phyloP scores from a whole-genome alignment of 2,329 filamentous ascomycete genomes.

The Knoxdaviesia capensis region DNA sequence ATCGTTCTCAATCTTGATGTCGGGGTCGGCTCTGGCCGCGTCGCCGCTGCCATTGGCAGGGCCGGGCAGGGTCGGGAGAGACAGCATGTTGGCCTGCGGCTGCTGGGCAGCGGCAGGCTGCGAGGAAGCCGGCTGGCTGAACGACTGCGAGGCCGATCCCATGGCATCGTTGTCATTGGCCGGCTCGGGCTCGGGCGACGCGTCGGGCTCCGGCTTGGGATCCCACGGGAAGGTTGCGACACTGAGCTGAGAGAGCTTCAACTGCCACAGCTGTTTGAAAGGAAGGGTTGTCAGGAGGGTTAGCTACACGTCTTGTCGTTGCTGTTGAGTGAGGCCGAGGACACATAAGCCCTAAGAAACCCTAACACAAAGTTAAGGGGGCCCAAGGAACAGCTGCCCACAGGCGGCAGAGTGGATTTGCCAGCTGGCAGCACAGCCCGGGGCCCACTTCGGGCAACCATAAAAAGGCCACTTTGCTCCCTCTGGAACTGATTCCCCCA shows the following conservation, averaged over 20 bases:
- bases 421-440: too few relatives aligned
- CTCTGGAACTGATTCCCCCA: too few relatives aligned
- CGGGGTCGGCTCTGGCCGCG: constrained; percentile 22
- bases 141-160: too few relatives aligned
- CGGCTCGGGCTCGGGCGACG: constrained; percentile 1
- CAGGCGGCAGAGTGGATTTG: too few relatives aligned
- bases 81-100: not conserved
- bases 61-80: constrained; percentile 19
- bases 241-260: constrained; percentile 65
- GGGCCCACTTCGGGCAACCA: too few relatives aligned
- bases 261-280: constrained; percentile 63
- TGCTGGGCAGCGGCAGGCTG: constrained; percentile 9
- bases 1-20: constrained; percentile 24
- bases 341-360: too few relatives aligned
- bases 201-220: constrained; percentile 29
- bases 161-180: not conserved
- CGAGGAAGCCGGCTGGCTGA: constrained; percentile 3
- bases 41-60: constrained; percentile 7
- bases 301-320: not conserved
- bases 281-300: not conserved
- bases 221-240: constrained; percentile 93
- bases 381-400: too few relatives aligned
- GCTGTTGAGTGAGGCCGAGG: too few relatives aligned
- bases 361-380: too few relatives aligned
- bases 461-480: too few relatives aligned